Evolutionary conservation across 2,329 filamentous ascomycete species (phyloP), one percentile per base, ranked within the genome.

Genomic region (Botrytis deweyae): DNA sequence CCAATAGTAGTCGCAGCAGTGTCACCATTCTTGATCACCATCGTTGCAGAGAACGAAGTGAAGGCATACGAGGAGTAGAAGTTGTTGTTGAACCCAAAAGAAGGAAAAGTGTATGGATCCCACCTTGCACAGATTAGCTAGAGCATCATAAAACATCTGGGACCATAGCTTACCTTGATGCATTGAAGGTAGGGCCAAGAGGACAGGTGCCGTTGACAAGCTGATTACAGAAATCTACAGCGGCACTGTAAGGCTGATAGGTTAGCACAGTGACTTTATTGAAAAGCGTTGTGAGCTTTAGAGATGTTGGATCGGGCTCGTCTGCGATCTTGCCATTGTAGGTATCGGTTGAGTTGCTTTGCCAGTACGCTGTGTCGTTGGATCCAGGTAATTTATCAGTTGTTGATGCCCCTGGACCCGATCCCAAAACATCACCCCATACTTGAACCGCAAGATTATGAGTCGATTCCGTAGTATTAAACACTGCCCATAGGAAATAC

Each of bases 361-460:
- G 93, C 94, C 79, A 80, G 61, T 80, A 93, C 65, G 85, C 83
- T 0, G 88, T 82, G 80, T 89, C 87, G 78, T 87, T 82, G 29
- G 87, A 83, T 0, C 88, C 79, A 49, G 93, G 94, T 71, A 55
- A 55, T n/a, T 52, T n/a, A 94, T 88, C 3, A 83, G 75, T n/a
- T 85, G 80, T 3, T 63, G 88, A 86, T n/a, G 67, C 40, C 69
- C 71, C 74, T 33, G 76, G 74, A 10, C 78, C 78, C 44, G 91
- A 89, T 65, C 96, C 96, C 14, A 91, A 93, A 44, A 98, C 94
- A 82, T 98, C 98, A 70, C 95, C 95, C 85, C 94, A 98, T 65
- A 97, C 88, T 1, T 90, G 96, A 72, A 98, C 85, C 76, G 88
- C 90, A 67, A 99, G 86, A 59, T 87, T 88, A 80, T 95, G 89